A percentile compares a stretch with the other conserved stretches of the same genome.
phyloP scores from a whole-genome alignment of 164 flowering plant species.

The Protea cynaroides region DNA sequence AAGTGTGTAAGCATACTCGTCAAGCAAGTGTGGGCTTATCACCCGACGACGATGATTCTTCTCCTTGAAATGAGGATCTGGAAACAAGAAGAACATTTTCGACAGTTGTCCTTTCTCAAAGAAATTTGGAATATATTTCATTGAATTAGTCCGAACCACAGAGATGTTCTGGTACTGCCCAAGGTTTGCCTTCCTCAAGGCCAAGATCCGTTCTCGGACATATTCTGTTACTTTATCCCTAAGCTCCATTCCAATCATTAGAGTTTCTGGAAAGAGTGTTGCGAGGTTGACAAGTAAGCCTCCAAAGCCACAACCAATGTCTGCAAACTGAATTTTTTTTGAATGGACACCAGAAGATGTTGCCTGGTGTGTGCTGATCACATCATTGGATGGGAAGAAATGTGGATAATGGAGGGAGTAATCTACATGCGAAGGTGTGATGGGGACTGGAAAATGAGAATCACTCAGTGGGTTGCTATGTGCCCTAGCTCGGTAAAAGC shows the following conservation, averaged over 20 bases:
- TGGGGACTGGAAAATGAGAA: constrained; percentile 88
- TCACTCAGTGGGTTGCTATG: constrained; percentile 95
- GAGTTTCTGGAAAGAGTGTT: constrained; percentile 66
- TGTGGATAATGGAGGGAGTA: constrained; percentile 65
- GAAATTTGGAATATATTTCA: constrained; percentile 90
- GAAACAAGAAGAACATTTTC: constrained; percentile 93
- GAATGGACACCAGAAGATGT: constrained; percentile 3
- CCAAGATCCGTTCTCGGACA: constrained; percentile 76
- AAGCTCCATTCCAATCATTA: constrained; percentile 97
- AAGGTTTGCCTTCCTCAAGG: constrained; percentile 53
- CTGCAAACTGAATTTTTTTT: constrained; percentile 68
- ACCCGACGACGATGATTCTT: constrained; percentile 88
- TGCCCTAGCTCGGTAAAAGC: constrained; percentile 89
- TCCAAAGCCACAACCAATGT: constrained; percentile 94
- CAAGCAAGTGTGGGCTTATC: constrained; percentile 71
- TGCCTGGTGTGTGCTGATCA: background rate
- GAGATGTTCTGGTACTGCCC: constrained; percentile 78
- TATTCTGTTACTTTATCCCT: constrained; percentile 91
- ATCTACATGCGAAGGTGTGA: constrained; percentile 60
- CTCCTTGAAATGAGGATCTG: constrained; percentile 98
- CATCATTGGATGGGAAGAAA: constrained; percentile 28
- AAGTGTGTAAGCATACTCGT: constrained; percentile 85
- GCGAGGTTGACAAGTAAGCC: constrained; percentile 78
- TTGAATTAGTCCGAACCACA: constrained; percentile 86
- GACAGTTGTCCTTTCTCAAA: constrained; percentile 76